Evolutionary conservation across 148 eudicot genomes (phyloP).

Genomic region (Vaccinium darrowii): DNA sequence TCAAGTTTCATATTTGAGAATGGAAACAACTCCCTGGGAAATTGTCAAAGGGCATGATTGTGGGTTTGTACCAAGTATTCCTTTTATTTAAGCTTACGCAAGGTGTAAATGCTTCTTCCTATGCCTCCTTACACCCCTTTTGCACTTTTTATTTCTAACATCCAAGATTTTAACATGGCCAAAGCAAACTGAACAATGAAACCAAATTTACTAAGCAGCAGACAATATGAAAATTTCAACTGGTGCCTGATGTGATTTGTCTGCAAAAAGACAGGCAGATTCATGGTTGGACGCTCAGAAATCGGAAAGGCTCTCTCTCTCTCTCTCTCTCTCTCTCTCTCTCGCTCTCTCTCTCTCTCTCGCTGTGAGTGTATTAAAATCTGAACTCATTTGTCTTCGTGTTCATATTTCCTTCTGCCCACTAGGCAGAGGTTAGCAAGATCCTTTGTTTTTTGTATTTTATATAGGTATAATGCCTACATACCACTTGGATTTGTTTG

Average conservation of each 20-base stretch:
- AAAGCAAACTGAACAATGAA: neutral
- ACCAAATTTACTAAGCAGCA: neutral
- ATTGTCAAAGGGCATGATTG: neutral
- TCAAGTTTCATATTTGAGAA: neutral
- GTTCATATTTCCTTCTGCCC: no score
- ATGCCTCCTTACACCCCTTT: neutral
- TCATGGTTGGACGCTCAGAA: neutral
- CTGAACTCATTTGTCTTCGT: no score
- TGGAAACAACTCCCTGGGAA: neutral
- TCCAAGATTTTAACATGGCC: neutral
- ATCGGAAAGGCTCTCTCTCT: neutral
- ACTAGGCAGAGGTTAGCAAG: no score
- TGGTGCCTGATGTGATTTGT: neutral
- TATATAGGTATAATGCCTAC: neutral
- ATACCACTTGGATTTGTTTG: neutral
- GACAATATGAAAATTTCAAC: neutral
- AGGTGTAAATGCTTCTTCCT: neutral
- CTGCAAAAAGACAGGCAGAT: neutral
- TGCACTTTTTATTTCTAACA: neutral
- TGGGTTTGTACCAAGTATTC: neutral
- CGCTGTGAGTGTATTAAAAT: no score
- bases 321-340: neutral
- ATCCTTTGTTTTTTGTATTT: neutral
- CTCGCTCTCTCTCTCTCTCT: no score
- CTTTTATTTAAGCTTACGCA: neutral